Conservation (phyloP, 2,329 filamentous ascomycete genomes). For the Thielaviopsis punctulata region DNA sequence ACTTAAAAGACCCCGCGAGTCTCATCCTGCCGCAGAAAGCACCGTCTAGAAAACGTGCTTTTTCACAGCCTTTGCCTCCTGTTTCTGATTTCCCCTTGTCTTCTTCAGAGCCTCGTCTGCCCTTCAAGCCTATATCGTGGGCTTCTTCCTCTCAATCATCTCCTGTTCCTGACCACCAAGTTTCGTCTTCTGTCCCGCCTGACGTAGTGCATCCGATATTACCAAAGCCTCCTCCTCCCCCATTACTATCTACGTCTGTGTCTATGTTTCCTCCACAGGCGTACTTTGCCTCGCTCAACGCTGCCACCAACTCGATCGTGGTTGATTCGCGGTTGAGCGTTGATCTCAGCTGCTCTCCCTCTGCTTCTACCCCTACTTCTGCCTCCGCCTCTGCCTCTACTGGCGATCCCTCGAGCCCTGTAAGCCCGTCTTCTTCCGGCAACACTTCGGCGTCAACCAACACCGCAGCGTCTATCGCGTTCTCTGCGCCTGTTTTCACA, state of each 20-base stretch:
- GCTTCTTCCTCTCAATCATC: no score
- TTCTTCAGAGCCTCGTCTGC: neutral
- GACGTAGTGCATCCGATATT: neutral
- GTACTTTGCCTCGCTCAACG: neutral
- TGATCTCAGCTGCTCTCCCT: conserved; percentile 1
- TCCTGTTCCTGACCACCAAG: neutral
- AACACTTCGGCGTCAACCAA: neutral
- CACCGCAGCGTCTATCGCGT: neutral
- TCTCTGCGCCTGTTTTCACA: neutral
- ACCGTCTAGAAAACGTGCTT: neutral
- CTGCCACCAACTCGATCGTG: conserved; percentile 5
- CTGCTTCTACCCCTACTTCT: no score
- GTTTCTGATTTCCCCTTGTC: no score
- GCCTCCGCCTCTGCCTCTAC: no score
- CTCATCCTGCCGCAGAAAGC: neutral
- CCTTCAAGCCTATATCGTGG: neutral
- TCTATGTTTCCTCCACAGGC: conserved; percentile 3
- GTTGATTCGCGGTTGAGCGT: conserved; percentile 9
- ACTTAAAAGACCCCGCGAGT: neutral
- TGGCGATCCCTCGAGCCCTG: no score
- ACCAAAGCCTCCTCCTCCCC: neutral
- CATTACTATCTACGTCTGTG: neutral
- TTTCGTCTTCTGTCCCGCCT: neutral
- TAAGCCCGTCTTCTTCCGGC: no score
- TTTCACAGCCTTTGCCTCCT: neutral